Percentiles rank a stretch among this genome's conserved stretches.
Evolutionary conservation across 2,329 filamentous ascomycete genomes (phyloP).

Genomic region (Parascedosporium putredinis): DNA sequence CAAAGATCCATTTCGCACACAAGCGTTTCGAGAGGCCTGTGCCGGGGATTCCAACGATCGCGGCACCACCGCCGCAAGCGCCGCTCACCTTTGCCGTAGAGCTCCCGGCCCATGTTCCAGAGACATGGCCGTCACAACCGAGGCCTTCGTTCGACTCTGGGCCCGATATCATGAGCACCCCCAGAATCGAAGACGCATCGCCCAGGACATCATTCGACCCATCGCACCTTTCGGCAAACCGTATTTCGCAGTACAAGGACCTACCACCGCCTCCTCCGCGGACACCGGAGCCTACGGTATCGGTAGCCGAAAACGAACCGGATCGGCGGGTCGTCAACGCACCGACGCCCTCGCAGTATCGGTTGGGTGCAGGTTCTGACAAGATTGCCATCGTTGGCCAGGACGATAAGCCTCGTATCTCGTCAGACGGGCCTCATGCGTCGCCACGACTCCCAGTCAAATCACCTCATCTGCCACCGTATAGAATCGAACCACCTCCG

Average conservation of each 20-base stretch:
- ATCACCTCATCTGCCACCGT: slow-evolving; percentile 16
- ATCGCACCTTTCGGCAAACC: slow-evolving; percentile 22
- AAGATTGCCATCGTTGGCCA: slow-evolving; percentile 54
- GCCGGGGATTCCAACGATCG: neutral
- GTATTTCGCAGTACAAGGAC: slow-evolving; percentile 17
- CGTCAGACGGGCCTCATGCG: neutral
- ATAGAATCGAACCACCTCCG: slow-evolving; percentile 52
- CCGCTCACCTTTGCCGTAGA: slow-evolving; percentile 40
- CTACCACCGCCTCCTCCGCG: slow-evolving; percentile 21
- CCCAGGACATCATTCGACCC: slow-evolving; percentile 42
- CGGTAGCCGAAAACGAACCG: slow-evolving; percentile 26
- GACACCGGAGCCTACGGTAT: slow-evolving; percentile 18
- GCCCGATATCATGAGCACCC: slow-evolving; percentile 35
- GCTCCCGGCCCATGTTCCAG: slow-evolving; percentile 45
- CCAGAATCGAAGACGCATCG: slow-evolving; percentile 27
- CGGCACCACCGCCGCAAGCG: slow-evolving; percentile 9
- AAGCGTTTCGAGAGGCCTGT: slow-evolving; percentile 44
- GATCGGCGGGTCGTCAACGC: slow-evolving; percentile 47
- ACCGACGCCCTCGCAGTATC: slow-evolving; percentile 50
- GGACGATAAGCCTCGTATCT: slow-evolving; percentile 43
- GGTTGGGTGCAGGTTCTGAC: slow-evolving; percentile 48
- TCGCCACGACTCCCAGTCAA: neutral
- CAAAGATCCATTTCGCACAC: slow-evolving; percentile 72
- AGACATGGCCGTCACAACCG: slow-evolving; percentile 25
- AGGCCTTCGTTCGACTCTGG: slow-evolving; percentile 42